Conservation (phyloP, 1,139 yeast genomes). For the Protomyces inundatus region DNA sequence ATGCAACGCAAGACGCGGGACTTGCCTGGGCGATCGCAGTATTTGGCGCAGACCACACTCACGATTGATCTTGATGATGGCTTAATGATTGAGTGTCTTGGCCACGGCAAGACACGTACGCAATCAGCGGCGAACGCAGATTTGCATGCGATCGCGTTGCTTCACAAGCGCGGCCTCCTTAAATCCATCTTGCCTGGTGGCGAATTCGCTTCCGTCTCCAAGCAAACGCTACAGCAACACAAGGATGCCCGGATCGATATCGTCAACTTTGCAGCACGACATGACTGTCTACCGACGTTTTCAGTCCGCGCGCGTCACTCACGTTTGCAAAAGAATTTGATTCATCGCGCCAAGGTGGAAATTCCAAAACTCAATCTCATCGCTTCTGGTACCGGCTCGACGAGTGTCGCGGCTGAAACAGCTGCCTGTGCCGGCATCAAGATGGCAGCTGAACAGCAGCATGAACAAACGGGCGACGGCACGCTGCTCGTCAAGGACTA, state of each 20-base stretch:
- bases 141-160: conserved; percentile 11
- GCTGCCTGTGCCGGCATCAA: conserved; percentile 27
- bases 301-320: conserved; percentile 6
- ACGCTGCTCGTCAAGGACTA: conserved; percentile 25
- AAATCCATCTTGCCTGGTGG: conserved; percentile 22
- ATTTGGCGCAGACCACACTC: not conserved
- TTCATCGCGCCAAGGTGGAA: not conserved
- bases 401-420: conserved; percentile 7
- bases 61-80: conserved; percentile 5
- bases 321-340: not conserved
- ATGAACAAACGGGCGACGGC: conserved; percentile 22
- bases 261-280: conserved; percentile 20
- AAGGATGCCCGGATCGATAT: conserved; percentile 17
- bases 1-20: not conserved
- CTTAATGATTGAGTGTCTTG: not conserved
- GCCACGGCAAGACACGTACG: conserved; percentile 5
- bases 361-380: conserved; percentile 7
- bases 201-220: not conserved
- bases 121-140: conserved; percentile 13
- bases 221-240: not conserved
- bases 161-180: conserved; percentile 11
- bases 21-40: not conserved
- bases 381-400: conserved; percentile 16
- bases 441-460: conserved; percentile 27
- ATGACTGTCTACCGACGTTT: conserved; percentile 19